A percentile compares a stretch with the other conserved stretches of the same genome.
phyloP scores from a whole-genome alignment of 2,329 filamentous ascomycete species.

The Fusarium odoratissimum region DNA sequence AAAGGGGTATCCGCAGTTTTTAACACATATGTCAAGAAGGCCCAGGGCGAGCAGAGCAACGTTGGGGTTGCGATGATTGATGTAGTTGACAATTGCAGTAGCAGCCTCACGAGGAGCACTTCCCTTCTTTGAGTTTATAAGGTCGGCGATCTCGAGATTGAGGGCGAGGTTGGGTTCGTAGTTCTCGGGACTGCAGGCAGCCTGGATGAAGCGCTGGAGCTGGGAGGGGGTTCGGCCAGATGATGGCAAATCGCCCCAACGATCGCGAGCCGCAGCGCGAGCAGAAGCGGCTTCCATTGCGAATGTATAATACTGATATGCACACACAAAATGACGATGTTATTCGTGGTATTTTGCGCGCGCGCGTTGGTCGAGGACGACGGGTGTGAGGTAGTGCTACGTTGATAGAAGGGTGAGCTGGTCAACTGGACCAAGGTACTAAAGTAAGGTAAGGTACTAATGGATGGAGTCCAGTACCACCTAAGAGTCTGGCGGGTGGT shows the following conservation, averaged over 20 bases:
- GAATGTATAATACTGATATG: neutral
- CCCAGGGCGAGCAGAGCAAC: slow-evolving; percentile 90
- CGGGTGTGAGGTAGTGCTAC: slow-evolving; percentile 5
- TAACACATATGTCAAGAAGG: slow-evolving; percentile 98
- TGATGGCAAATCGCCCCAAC: slow-evolving; percentile 81
- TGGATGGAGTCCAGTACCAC: neutral
- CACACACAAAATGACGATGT: neutral
- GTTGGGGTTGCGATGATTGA: slow-evolving; percentile 98
- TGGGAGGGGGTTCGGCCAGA: slow-evolving; percentile 80
- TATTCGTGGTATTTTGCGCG: slow-evolving; percentile 14
- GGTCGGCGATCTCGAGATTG: slow-evolving; percentile 94
- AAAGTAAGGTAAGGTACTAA: neutral
- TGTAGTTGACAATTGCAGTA: slow-evolving; percentile 89
- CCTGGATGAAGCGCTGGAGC: slow-evolving; percentile 94
- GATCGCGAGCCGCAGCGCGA: slow-evolving; percentile 93
- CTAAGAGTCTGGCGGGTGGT: slow-evolving; percentile 13
- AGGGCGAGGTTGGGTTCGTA: slow-evolving; percentile 97
- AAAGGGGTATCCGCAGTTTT: slow-evolving; percentile 99
- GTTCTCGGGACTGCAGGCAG: slow-evolving; percentile 96
- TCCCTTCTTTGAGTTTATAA: slow-evolving; percentile 98
- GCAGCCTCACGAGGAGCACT: slow-evolving; percentile 95
- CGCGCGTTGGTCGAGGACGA: slow-evolving; percentile 2
- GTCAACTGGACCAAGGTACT: slow-evolving; percentile 3
- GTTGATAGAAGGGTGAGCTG: slow-evolving; percentile 30
- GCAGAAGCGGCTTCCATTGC: slow-evolving; percentile 93